Conservation (phyloP, 169 alveolate genomes). For the Babesia sp. region DNA sequence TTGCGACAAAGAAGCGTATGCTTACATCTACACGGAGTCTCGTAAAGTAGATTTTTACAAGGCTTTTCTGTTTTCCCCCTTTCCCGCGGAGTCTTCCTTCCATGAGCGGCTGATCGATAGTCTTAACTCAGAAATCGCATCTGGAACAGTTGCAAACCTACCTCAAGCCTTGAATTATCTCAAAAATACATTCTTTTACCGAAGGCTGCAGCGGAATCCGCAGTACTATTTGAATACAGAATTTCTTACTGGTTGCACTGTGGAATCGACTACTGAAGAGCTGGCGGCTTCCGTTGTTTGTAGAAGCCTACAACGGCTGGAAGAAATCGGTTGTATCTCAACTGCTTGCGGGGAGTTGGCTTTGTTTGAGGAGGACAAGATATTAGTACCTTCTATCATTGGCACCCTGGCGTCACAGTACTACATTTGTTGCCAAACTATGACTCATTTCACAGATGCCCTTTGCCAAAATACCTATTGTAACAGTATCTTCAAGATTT, state of each 20-base stretch:
- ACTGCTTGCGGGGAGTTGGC: slow-evolving; percentile 8
- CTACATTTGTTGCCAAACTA: slow-evolving; percentile 65
- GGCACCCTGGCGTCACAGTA: slow-evolving; percentile 70
- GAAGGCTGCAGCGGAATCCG: slow-evolving; percentile 75
- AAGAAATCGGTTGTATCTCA: slow-evolving; percentile 52
- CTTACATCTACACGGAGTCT: slow-evolving; percentile 94
- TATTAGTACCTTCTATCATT: slow-evolving; percentile 60
- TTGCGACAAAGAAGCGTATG: slow-evolving; percentile 95
- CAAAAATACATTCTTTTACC: slow-evolving; percentile 85
- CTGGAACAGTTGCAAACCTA: slow-evolving; percentile 87
- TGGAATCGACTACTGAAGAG: slow-evolving; percentile 53
- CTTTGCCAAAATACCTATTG: slow-evolving; percentile 18
- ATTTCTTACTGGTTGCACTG: slow-evolving; percentile 21
- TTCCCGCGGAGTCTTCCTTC: slow-evolving; percentile 97
- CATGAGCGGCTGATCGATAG: slow-evolving; percentile 90
- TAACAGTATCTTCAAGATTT: slow-evolving; percentile 59
- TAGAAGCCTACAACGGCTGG: slow-evolving; percentile 28
- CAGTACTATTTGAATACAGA: slow-evolving; percentile 69
- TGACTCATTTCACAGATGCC: slow-evolving; percentile 17
- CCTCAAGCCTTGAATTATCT: slow-evolving; percentile 81
- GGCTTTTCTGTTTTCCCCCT: slow-evolving; percentile 97
- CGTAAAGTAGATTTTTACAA: slow-evolving; percentile 94
- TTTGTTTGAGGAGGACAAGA: slow-evolving; percentile 7
- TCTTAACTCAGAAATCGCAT: slow-evolving; percentile 97
- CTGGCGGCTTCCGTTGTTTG: slow-evolving; percentile 33